Conservation (phyloP, 2,329 filamentous ascomycete genomes). For the Apiospora hydei region DNA sequence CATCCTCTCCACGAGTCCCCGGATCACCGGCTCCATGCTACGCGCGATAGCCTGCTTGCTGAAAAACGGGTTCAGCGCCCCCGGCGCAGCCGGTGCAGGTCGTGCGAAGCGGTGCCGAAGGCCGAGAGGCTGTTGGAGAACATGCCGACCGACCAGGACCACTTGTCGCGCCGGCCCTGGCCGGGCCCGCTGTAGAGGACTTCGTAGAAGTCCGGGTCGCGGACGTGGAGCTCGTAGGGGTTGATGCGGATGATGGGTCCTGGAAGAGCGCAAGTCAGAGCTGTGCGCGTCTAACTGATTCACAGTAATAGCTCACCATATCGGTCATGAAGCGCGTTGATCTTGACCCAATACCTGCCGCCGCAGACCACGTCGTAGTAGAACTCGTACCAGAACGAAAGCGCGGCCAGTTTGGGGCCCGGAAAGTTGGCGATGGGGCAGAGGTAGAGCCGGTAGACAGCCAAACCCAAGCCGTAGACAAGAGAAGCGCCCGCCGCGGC, state of each 20-base stretch:
- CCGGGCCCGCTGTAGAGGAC: conserved; percentile 25
- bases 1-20: conserved; percentile 40
- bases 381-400: conserved; percentile 40
- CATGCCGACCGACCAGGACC: conserved; percentile 18
- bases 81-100: conserved; percentile 21
- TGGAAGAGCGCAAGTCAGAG: neutral
- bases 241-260: conserved; percentile 29
- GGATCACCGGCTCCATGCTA: conserved; percentile 34
- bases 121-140: neutral
- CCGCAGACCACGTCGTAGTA: conserved; percentile 39
- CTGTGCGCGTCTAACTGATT: too few species aligned
- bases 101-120: conserved; percentile 19
- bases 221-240: conserved; percentile 26
- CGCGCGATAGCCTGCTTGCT: conserved; percentile 41
- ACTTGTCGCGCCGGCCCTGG: conserved; percentile 26
- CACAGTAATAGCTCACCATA: too few species aligned
- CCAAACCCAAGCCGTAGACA: neutral
- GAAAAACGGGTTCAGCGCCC: conserved; percentile 40
- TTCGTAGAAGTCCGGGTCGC: conserved; percentile 25
- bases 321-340: neutral
- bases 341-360: neutral
- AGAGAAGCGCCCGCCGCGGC: neutral
- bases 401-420: conserved; percentile 8
- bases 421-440: neutral
- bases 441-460: conserved; percentile 6